A percentile compares a stretch with the other conserved stretches of the same genome.
Conservation (phyloP, 805 yeast genomes). For the Kuraishia capsulata region DNA sequence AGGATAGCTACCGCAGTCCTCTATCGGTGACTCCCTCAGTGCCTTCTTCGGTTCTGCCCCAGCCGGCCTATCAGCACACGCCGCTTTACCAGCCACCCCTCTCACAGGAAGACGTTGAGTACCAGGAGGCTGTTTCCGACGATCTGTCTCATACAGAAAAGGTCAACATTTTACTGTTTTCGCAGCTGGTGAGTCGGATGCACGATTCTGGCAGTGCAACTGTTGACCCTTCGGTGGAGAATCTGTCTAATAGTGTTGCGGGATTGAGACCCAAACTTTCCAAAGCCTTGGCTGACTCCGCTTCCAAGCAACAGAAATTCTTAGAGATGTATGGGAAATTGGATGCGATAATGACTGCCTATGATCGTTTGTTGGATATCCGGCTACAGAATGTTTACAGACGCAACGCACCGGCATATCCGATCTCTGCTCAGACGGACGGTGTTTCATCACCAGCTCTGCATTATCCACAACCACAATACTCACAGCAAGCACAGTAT, state of each 20-base stretch:
- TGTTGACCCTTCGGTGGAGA: conserved; percentile 41
- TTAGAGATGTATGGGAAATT: conserved; percentile 73
- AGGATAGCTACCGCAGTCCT: conserved; percentile 2
- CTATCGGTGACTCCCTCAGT: not conserved
- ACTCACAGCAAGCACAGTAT: conserved; percentile 4
- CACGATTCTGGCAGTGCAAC: conserved; percentile 32
- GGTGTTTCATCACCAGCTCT: not conserved
- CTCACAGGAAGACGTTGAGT: conserved; percentile 2
- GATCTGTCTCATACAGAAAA: conserved; percentile 55
- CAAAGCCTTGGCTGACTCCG: conserved; percentile 45
- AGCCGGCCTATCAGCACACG: conserved; percentile 3
- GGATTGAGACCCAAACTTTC: conserved; percentile 64
- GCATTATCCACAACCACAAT: conserved; percentile 1
- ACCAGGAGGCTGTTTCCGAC: conserved; percentile 5
- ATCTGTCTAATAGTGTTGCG: conserved; percentile 50
- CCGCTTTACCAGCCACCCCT: conserved; percentile 6
- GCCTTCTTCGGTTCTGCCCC: not conserved
- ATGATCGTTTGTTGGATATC: conserved; percentile 64
- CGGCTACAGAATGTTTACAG: conserved; percentile 30
- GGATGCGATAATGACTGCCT: conserved; percentile 64
- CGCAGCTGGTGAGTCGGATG: conserved; percentile 51
- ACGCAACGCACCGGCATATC: not conserved
- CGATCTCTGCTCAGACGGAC: not conserved
- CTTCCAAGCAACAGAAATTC: conserved; percentile 52
- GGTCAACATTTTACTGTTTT: conserved; percentile 57